These are phyloP conservation scores for Sphaerulina populicola DNA, from an alignment of 2,329 filamentous ascomycete species.

Conservation along the genomic window DNA sequence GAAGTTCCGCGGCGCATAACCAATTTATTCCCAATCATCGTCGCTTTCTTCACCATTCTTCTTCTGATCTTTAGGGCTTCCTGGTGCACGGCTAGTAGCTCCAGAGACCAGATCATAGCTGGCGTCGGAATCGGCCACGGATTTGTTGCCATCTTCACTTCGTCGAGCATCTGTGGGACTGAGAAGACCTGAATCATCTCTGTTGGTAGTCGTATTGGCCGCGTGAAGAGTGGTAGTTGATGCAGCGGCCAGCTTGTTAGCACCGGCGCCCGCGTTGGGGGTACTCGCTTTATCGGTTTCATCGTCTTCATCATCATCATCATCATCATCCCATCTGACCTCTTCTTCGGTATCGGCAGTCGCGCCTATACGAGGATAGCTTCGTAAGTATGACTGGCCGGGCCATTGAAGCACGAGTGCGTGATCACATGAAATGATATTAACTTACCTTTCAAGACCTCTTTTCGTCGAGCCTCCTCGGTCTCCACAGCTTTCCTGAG, in stretches of 20 bases:
- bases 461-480: conserved; percentile 77
- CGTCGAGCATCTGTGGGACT: conserved; percentile 37
- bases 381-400: conserved; percentile 13
- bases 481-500: conserved; percentile 85
- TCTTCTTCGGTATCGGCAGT: conserved; percentile 65
- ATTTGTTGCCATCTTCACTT: conserved; percentile 70
- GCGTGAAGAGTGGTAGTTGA: conserved; percentile 29
- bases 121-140: conserved; percentile 83
- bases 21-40: conserved; percentile 33
- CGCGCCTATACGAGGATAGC: conserved; percentile 48
- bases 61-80: conserved; percentile 51
- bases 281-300: conserved; percentile 46
- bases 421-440: neutral
- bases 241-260: conserved; percentile 20
- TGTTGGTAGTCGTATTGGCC: conserved; percentile 3
- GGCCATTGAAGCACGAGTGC: neutral
- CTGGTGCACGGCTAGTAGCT: conserved; percentile 66
- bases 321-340: conserved; percentile 64
- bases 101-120: conserved; percentile 87
- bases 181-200: conserved; percentile 1
- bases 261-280: conserved; percentile 20
- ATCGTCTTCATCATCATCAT: conserved; percentile 66
- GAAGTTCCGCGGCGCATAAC: too few species aligned
- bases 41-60: conserved; percentile 32
- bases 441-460: conserved; percentile 75